Evolutionary conservation across 805 yeast genomes (phyloP).

Genomic region (Vanderwaltozyma polyspora): DNA sequence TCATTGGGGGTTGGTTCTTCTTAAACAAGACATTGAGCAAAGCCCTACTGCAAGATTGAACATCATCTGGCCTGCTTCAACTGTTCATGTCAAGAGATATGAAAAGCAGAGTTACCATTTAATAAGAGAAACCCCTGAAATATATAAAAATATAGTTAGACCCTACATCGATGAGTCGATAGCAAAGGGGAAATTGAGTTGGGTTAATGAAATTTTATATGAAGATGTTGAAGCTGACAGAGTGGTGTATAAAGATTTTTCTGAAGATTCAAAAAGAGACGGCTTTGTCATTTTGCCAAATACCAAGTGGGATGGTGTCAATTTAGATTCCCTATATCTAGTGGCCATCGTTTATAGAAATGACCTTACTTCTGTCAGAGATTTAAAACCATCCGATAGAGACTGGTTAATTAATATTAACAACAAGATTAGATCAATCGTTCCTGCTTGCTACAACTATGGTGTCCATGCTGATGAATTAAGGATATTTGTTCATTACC

Average conservation of each 20-base stretch:
- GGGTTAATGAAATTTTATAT: slow-evolving; percentile 80
- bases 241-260: slow-evolving; percentile 51
- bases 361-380: slow-evolving; percentile 67
- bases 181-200: slow-evolving; percentile 63
- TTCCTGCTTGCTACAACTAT: slow-evolving; percentile 36
- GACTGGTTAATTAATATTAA: slow-evolving; percentile 43
- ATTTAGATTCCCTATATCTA: slow-evolving; percentile 59
- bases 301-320: slow-evolving; percentile 88
- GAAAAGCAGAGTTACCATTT: slow-evolving; percentile 43
- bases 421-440: slow-evolving; percentile 34
- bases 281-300: slow-evolving; percentile 82
- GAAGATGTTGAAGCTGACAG: slow-evolving; percentile 79
- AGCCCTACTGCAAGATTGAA: slow-evolving; percentile 60
- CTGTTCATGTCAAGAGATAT: slow-evolving; percentile 68
- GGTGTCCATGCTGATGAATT: slow-evolving; percentile 42
- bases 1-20: slow-evolving; percentile 58
- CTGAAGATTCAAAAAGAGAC: slow-evolving; percentile 31
- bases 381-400: slow-evolving; percentile 48
- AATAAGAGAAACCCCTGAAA: slow-evolving; percentile 70
- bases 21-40: slow-evolving; percentile 35
- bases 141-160: slow-evolving; percentile 48
- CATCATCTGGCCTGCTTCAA: slow-evolving; percentile 81
- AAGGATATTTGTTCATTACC: slow-evolving; percentile 80
- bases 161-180: slow-evolving; percentile 68
- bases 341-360: slow-evolving; percentile 62